Conservation (phyloP, 805 yeast species). For the Wickerhamiella vanderwaltii region DNA sequence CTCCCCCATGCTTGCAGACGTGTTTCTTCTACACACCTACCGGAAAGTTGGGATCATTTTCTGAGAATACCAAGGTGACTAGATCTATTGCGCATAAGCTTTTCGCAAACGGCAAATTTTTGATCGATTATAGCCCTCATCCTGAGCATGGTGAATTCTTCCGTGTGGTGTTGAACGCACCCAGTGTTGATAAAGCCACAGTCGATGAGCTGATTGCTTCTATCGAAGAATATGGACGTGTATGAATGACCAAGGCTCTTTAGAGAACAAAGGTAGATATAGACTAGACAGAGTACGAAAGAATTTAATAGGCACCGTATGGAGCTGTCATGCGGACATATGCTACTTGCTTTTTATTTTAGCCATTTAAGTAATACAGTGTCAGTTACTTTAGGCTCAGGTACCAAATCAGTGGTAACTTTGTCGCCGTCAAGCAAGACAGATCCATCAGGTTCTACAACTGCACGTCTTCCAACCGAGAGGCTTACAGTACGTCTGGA, state of each 20-base stretch:
- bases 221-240: conserved; percentile 25
- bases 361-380: conserved; percentile 22
- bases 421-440: conserved; percentile 24
- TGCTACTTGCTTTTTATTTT: not conserved
- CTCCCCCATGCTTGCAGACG: conserved; percentile 72
- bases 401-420: conserved; percentile 24
- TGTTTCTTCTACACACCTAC: conserved; percentile 60
- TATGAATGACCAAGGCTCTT: too few species aligned
- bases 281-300: too few species aligned
- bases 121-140: conserved; percentile 69
- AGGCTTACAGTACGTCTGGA: conserved; percentile 22
- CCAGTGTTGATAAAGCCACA: conserved; percentile 36
- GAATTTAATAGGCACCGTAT: too few species aligned
- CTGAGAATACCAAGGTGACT: conserved; percentile 42
- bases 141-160: conserved; percentile 62
- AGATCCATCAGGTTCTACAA: conserved; percentile 27
- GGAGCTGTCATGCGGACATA: not conserved
- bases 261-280: not conserved
- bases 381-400: conserved; percentile 26
- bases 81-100: conserved; percentile 48
- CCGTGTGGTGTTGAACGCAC: conserved; percentile 73
- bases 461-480: conserved; percentile 25
- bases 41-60: conserved; percentile 26
- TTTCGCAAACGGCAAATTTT: conserved; percentile 50
- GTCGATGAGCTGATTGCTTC: conserved; percentile 36